Percentiles rank a stretch among this genome's conserved stretches.
Evolutionary conservation across 306 rosid genomes (phyloP).

Genomic region (Prunus kanzakura): DNA sequence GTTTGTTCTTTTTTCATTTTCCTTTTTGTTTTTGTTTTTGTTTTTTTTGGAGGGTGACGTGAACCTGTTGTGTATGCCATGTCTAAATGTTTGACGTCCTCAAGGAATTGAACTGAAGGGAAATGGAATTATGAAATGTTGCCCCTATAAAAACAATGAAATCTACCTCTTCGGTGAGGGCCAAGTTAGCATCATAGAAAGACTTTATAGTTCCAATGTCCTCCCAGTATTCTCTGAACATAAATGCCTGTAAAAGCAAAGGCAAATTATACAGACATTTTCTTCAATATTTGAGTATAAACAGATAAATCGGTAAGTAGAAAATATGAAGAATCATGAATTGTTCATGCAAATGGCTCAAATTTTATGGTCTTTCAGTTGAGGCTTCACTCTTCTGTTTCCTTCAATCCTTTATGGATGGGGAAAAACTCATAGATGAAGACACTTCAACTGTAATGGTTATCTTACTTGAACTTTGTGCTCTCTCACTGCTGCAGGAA

Average conservation of each 20-base stretch:
- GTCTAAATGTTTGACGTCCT: neutral
- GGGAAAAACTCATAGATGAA: neutral
- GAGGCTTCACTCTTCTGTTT: neutral
- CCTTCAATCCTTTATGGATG: neutral
- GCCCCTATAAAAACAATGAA: slow-evolving; percentile 9
- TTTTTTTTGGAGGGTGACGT: neutral
- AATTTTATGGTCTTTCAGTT: neutral
- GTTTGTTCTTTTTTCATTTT: neutral
- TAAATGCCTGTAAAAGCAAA: slow-evolving; percentile 51
- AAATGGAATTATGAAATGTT: neutral
- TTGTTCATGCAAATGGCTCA: neutral
- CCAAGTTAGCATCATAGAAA: slow-evolving; percentile 79
- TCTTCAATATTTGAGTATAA: neutral
- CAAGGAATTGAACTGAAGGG: neutral
- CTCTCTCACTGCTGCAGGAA: slow-evolving; percentile 82
- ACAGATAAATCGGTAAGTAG: neutral
- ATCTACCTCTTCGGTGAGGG: slow-evolving; percentile 83
- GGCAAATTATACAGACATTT: neutral
- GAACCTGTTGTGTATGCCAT: neutral
- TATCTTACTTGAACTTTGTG: slow-evolving; percentile 72
- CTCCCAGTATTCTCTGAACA: slow-evolving; percentile 92
- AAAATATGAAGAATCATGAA: neutral
- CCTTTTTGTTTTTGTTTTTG: too few species aligned
- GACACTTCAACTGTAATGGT: neutral
- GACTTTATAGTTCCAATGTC: slow-evolving; percentile 86